Evolutionary conservation across 257 asterid species (phyloP).

Genomic region (Scutellaria galericulata): DNA sequence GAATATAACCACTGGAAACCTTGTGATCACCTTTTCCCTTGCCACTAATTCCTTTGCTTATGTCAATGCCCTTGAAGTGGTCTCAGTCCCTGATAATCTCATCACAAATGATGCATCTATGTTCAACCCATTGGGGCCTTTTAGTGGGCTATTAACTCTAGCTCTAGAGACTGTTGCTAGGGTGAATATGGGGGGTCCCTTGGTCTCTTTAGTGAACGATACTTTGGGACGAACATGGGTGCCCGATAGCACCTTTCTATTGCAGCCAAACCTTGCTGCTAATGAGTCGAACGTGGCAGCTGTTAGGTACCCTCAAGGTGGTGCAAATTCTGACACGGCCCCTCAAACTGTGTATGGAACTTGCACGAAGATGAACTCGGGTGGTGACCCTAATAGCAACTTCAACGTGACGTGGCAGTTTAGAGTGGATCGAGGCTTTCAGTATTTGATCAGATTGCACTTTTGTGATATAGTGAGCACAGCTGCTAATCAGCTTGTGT

Average conservation of each 20-base stretch:
- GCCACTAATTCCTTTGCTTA: conserved; percentile 56
- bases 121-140: conserved; percentile 49
- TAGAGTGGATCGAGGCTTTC: conserved; percentile 62
- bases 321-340: conserved; percentile 59
- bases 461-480: conserved; percentile 80
- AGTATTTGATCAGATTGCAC: conserved; percentile 67
- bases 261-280: conserved; percentile 37
- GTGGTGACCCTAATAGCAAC: conserved; percentile 44
- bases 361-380: conserved; percentile 57
- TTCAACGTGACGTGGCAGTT: conserved; percentile 80
- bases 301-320: conserved; percentile 60
- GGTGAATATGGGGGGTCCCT: conserved; percentile 86
- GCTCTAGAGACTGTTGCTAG: conserved; percentile 71
- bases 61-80: conserved; percentile 74
- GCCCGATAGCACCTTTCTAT: conserved; percentile 50
- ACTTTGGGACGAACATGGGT: conserved; percentile 74
- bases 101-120: conserved; percentile 60
- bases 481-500: conserved; percentile 54
- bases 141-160: conserved; percentile 47
- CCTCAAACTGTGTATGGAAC: conserved; percentile 84
- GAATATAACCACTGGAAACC: conserved; percentile 48
- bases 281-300: conserved; percentile 42
- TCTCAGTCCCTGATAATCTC: conserved; percentile 62
- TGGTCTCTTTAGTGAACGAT: conserved; percentile 58
- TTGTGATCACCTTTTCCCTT: conserved; percentile 57